Evolutionary conservation across 164 flowering plant species (phyloP), one percentile per base, ranked within the genome.

Genomic region (Chimonanthus salicifolius): DNA sequence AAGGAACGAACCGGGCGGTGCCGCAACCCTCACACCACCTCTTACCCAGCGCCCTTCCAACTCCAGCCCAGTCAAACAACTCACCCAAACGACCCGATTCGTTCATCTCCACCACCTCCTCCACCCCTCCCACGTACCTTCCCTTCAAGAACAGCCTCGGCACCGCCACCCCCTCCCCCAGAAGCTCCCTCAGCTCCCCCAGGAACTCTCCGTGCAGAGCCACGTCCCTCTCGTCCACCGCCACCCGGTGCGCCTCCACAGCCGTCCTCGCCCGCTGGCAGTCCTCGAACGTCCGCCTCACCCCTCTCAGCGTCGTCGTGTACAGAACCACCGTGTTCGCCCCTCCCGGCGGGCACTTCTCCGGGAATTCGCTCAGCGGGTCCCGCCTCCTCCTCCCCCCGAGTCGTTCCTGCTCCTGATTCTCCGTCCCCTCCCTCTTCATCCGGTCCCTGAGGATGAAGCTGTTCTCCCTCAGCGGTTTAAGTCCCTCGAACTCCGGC

Each of bases 101-200:
- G 79, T 95, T 89, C 74, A 95, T 65, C 71, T 83, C 85, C 73
- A 80, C 84, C 79, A 92, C 82, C 85, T 89, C 87, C 7, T 93
- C 96, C 74, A 77, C 97, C 45, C 97, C 99, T 0, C 99, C 99
- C 4, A 95, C 18, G 64, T 90, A 88, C 86, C 92, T 86, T 20
- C 98, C 98, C 80, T 90, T 93, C 76, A 95, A 80, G 69, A 95
- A 95, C 78, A 95, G 74, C 81, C 93, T 88, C 47, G 99, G 99
- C 73, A 90, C 92, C 6, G 75, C 70, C 72, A 7, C 85, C 2
- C 74, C 83, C 45, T 83, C 96, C 7, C 89, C 86, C 20, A 90
- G 4, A 74, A 88, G 3, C 71, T 83, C 90, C 78, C 76, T 84
- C 78, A 90, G 75, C 86, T 92, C 94, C 62, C n/a, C 76, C 78